Conservation (phyloP, 192 early-diverging fungal genomes). For the Coemansia sp. region DNA sequence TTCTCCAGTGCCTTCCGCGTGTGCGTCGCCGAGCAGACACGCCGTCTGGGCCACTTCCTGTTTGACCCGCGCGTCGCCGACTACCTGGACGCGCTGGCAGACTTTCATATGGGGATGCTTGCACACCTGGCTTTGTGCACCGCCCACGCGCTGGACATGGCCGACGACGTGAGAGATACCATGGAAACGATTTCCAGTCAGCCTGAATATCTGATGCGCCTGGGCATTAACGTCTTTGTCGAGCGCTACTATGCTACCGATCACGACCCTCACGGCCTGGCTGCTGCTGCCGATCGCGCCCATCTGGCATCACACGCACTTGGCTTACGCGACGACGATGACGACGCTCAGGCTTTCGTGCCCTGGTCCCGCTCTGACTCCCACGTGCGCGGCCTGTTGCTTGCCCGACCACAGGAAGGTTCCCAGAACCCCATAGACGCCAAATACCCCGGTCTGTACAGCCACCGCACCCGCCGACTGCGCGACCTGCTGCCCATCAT, state of each 20-base stretch:
- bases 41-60: not conserved
- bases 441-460: too few species aligned
- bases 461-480: not conserved
- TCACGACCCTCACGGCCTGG: not conserved
- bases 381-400: not conserved
- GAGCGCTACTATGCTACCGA: not conserved
- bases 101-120: not conserved
- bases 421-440: too few species aligned
- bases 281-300: not conserved
- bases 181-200: not conserved
- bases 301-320: not conserved
- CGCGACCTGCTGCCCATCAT: not conserved
- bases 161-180: not conserved
- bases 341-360: too few species aligned
- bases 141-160: constrained; percentile 1
- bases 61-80: not conserved
- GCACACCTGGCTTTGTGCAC: not conserved
- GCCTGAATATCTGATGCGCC: not conserved
- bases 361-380: too few species aligned
- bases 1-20: not conserved
- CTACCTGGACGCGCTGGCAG: not conserved
- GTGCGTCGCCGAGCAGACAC: not conserved
- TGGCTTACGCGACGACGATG: not conserved
- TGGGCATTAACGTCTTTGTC: not conserved
- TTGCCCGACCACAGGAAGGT: not conserved